Evolutionary conservation across 208 protist species (phyloP).

Genomic region (Leishmania lainsoni): DNA sequence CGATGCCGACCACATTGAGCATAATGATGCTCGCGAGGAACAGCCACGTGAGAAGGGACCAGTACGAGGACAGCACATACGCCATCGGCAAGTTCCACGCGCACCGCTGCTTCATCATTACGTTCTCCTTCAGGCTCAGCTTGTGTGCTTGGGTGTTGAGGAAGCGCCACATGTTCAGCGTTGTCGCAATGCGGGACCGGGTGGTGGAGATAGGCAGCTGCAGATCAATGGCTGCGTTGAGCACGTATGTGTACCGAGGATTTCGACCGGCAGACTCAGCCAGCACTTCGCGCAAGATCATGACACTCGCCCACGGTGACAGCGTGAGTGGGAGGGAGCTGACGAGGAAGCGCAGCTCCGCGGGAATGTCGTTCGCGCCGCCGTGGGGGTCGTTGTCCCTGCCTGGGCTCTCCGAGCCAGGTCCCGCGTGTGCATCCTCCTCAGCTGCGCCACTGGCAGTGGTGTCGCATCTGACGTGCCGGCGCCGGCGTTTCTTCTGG

Average conservation of each 20-base stretch:
- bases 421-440: neutral
- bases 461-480: neutral
- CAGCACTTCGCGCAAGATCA: slow-evolving; percentile 89
- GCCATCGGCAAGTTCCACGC: slow-evolving; percentile 80
- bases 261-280: slow-evolving; percentile 83
- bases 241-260: slow-evolving; percentile 89
- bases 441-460: neutral
- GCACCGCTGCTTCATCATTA: slow-evolving; percentile 85
- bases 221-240: slow-evolving; percentile 88
- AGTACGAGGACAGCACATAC: slow-evolving; percentile 90
- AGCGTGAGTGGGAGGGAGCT: slow-evolving; percentile 81
- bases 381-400: slow-evolving; percentile 32
- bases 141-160: slow-evolving; percentile 86
- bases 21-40: slow-evolving; percentile 56
- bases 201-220: slow-evolving; percentile 89
- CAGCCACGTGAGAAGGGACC: slow-evolving; percentile 83
- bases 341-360: slow-evolving; percentile 84
- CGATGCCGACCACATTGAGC: slow-evolving; percentile 80
- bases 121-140: slow-evolving; percentile 67
- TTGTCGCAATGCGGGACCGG: slow-evolving; percentile 85
- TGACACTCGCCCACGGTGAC: slow-evolving; percentile 84
- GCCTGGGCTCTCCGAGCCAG: neutral
- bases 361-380: slow-evolving; percentile 71
- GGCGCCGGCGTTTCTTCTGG: neutral
- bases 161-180: slow-evolving; percentile 90